Conservation (phyloP, 306 rosid species). For the Ochetophila trinervis region DNA sequence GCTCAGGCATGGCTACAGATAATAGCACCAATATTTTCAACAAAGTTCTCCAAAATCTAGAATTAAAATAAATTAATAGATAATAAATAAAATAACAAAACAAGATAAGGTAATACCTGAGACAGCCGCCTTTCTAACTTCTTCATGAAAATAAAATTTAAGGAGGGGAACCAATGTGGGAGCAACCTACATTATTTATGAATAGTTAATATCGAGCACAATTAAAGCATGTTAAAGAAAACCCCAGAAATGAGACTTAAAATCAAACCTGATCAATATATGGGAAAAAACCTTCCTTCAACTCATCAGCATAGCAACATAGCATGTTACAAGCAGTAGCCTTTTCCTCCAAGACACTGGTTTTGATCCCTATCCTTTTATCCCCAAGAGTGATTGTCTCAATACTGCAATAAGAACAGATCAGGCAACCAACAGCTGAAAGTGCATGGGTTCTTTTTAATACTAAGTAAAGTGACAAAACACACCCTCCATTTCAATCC, state of each 20-base stretch:
- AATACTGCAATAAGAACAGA: conserved; percentile 51
- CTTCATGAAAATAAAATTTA: conserved; percentile 95
- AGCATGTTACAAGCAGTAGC: conserved; percentile 99
- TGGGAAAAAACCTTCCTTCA: conserved; percentile 97
- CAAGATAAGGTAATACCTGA: conserved; percentile 51
- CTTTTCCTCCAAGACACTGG: conserved; percentile 96
- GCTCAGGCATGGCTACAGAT: conserved; percentile 89
- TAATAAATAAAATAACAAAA: conserved; percentile 1
- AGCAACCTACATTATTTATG: conserved; percentile 64
- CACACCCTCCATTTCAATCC: neutral
- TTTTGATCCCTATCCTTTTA: conserved; percentile 95
- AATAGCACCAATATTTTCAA: conserved; percentile 1
- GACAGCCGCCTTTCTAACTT: conserved; percentile 98
- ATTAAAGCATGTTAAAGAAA: conserved; percentile 4
- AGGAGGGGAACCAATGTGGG: conserved; percentile 91
- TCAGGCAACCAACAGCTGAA: neutral
- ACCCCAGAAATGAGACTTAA: conserved; percentile 4
- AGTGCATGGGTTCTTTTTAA: conserved; percentile 13
- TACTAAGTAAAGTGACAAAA: neutral
- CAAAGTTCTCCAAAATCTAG: neutral
- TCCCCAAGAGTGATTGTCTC: conserved; percentile 98
- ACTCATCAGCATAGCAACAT: conserved; percentile 98
- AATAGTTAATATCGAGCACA: conserved; percentile 6
- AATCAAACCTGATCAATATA: conserved; percentile 94
- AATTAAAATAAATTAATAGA: neutral